Base-by-base conservation (phyloP, 441 rosid species). In the Jatropha podagrica region DNA sequence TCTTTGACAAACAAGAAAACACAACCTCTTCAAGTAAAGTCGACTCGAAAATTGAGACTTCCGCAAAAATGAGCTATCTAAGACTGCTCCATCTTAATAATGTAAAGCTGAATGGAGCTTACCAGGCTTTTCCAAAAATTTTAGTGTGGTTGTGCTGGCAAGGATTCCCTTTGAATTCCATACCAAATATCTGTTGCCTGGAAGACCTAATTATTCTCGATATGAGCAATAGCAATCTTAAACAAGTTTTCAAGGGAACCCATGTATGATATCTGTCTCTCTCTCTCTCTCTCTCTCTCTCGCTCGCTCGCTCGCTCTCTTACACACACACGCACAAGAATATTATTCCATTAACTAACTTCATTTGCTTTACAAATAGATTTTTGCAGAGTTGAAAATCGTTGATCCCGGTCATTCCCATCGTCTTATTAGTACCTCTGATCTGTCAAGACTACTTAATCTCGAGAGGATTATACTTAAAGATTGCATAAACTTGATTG, bases 401-500 rank as follows among this genome's bases (percentile, higher is more conserved):
- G 59, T 68, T 48, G 42, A 68, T 46, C 55, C 59, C 26, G 17
- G 66, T 15, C 55, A 71, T 41, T 71, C 74, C 0, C 40, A 59
- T 46, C 12, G 11, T 5, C 48, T 73, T 52, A 5, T 26, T 4
- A 15, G 20, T 27, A 67, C 69, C 9, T 63, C 77, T 2, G 48
- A 67, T 0, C 46, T 74, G 10, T 27, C 32, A 0, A 20, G 72
- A 56, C 11, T 67, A 2, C 14, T 17, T 9, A 27, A 18, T 11
- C 58, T 74, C 6, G 58, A 74, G 44, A 56, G 23, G 26, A 27
- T 74, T 12, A 11, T 41, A 0, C 65, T 74, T 3, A 13, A 42
- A 18, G 58, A 10, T 15, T 74, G 77, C 65, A 6, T 27, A 46
- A 32, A 27, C 7, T 41, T 74, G 65, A 18, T 0, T 42, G 42